phyloP scores from a whole-genome alignment of 2,329 filamentous ascomycete species.

The Colletotrichum sojae region DNA sequence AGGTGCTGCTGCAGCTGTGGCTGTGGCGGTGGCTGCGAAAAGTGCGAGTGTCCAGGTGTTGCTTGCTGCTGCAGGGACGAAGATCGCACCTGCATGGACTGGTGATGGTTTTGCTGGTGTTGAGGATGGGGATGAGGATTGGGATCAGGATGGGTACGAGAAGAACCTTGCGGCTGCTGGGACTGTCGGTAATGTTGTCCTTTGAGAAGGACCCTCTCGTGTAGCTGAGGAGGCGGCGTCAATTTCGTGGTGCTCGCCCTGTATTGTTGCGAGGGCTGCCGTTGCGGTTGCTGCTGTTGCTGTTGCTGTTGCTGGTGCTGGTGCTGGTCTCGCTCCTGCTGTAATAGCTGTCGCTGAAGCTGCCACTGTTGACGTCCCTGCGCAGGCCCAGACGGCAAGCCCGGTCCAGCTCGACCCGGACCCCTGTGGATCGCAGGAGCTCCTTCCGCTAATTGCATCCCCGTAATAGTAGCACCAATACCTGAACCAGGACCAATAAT shows the following conservation, averaged over 20 bases:
- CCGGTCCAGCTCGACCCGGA: conserved; percentile 8
- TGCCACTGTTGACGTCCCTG: neutral
- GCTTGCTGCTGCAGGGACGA: neutral
- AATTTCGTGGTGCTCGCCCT: conserved; percentile 14
- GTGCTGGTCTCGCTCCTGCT: neutral
- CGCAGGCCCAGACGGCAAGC: neutral
- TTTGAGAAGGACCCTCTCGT: conserved; percentile 32
- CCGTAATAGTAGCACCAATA: conserved; percentile 11
- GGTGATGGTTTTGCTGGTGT: neutral
- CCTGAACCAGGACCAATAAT: no score
- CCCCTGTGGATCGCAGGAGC: conserved; percentile 4
- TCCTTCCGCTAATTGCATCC: conserved; percentile 35
- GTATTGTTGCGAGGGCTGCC: neutral
- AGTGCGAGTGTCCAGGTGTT: neutral
- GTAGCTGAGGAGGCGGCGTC: conserved; percentile 36
- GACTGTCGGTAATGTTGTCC: conserved; percentile 16
- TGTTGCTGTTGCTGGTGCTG: neutral
- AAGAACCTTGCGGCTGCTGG: neutral
- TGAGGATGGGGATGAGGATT: neutral
- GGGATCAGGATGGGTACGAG: neutral
- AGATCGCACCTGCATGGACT: neutral
- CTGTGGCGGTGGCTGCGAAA: neutral
- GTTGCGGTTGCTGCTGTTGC: neutral
- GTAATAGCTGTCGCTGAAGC: no score
- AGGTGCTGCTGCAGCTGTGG: conserved; percentile 12